Conservation (phyloP, 345 rosid genomes). For the Eucalyptus viminalis region DNA sequence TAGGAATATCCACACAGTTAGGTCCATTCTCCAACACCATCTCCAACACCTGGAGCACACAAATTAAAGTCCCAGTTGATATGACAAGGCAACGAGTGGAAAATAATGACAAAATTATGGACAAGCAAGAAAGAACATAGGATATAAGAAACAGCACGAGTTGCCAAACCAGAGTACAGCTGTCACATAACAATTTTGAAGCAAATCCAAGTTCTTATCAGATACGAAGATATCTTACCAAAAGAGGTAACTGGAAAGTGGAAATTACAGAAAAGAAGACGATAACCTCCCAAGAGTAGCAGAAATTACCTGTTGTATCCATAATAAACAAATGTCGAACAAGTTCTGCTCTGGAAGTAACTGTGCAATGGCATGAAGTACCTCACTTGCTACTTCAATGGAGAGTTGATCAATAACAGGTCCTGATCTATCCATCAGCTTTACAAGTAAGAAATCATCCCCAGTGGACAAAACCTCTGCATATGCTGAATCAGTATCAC, state of each 20-base stretch:
- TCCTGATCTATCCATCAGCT: constrained; percentile 93
- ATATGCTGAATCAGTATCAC: constrained; percentile 85
- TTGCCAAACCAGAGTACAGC: not conserved
- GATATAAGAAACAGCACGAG: not conserved
- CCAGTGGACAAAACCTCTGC: constrained; percentile 68
- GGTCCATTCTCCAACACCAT: constrained; percentile 75
- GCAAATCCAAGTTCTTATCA: not conserved
- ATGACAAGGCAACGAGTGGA: not conserved
- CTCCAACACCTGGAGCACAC: constrained; percentile 49
- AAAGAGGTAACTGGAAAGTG: not conserved
- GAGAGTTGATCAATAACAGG: constrained; percentile 85
- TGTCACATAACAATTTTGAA: not conserved
- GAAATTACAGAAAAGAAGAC: not conserved
- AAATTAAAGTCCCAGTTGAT: not conserved
- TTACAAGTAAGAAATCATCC: constrained; percentile 83
- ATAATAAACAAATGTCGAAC: constrained; percentile 78
- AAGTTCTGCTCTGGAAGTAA: constrained; percentile 72
- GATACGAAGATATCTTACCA: not conserved
- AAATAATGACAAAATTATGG: not conserved
- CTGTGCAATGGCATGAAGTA: constrained; percentile 61
- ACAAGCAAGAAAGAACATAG: not conserved
- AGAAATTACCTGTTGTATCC: constrained; percentile 86
- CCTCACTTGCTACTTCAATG: constrained; percentile 64
- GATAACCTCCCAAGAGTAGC: not conserved
- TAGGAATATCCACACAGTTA: constrained; percentile 47